phyloP scores from a whole-genome alignment of 345 rosid genomes.

The Capsella bursapastoris region DNA sequence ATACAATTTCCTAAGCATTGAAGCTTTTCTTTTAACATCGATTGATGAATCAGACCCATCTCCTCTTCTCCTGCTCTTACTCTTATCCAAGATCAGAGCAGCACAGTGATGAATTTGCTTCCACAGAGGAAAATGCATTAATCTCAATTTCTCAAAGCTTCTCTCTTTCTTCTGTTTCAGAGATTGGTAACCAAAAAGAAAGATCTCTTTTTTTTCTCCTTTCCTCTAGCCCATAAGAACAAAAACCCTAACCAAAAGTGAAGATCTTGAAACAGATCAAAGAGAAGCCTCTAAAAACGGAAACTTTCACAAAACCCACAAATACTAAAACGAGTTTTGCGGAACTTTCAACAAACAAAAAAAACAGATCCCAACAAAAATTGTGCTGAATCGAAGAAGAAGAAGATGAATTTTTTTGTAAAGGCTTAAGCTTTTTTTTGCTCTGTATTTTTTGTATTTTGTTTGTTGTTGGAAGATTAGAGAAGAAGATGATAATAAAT shows the following conservation, averaged over 20 bases:
- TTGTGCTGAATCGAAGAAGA: background rate
- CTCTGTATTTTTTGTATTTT: background rate
- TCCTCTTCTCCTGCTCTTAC: slow-evolving; percentile 56
- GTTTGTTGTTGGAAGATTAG: slow-evolving; percentile 13
- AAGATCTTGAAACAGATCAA: slow-evolving; percentile 40
- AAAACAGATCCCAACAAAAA: slow-evolving; percentile 26
- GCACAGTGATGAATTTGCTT: slow-evolving; percentile 84
- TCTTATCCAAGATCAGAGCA: slow-evolving; percentile 71
- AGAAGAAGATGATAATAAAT: slow-evolving; percentile 35
- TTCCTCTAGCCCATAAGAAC: slow-evolving; percentile 31
- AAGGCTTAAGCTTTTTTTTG: background rate
- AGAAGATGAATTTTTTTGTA: slow-evolving; percentile 1
- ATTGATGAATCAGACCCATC: slow-evolving; percentile 55
- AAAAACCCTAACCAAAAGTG: slow-evolving; percentile 20
- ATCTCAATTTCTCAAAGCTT: slow-evolving; percentile 22
- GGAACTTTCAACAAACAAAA: slow-evolving; percentile 8
- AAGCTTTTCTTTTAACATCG: slow-evolving; percentile 54
- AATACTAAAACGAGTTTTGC: slow-evolving; percentile 26
- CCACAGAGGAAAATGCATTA: slow-evolving; percentile 91
- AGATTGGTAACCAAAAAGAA: slow-evolving; percentile 13
- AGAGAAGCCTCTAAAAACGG: slow-evolving; percentile 39
- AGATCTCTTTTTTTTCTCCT: background rate
- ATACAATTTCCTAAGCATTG: slow-evolving; percentile 66
- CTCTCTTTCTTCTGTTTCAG: background rate
- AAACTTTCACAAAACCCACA: slow-evolving; percentile 40